These are phyloP conservation scores for Linum lewisii DNA, from an alignment of 345 rosid genomes.

Conservation along the genomic window DNA sequence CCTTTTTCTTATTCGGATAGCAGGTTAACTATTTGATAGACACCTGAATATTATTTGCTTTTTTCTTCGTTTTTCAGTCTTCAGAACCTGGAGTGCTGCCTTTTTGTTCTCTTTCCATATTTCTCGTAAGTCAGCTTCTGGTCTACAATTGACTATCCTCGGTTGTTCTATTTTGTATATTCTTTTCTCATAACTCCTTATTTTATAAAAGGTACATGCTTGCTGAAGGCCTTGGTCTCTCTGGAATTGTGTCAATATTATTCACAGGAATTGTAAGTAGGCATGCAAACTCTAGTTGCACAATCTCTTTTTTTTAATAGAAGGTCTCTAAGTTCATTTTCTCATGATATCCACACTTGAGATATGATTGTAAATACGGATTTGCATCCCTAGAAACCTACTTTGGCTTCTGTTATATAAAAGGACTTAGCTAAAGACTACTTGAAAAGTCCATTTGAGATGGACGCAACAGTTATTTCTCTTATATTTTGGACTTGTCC, in stretches of 20 bases:
- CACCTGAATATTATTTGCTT: neutral
- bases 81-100: constrained; percentile 98
- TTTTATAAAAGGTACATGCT: constrained; percentile 75
- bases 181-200: constrained; percentile 1
- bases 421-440: no score
- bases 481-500: no score
- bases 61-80: constrained; percentile 42
- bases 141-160: neutral
- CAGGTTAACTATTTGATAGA: neutral
- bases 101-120: constrained; percentile 92
- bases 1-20: constrained; percentile 1
- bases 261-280: constrained; percentile 92
- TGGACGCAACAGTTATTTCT: no score
- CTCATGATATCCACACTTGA: no score
- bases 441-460: no score
- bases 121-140: constrained; percentile 55
- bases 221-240: constrained; percentile 97
- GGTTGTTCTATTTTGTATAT: constrained; percentile 4
- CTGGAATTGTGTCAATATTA: constrained; percentile 94
- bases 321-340: no score
- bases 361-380: neutral
- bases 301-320: neutral
- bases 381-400: neutral
- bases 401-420: neutral
- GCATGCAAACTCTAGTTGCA: neutral